Evolutionary conservation across 176 grass and related monocot species (phyloP).

Genomic region (Carex myosuroides): DNA sequence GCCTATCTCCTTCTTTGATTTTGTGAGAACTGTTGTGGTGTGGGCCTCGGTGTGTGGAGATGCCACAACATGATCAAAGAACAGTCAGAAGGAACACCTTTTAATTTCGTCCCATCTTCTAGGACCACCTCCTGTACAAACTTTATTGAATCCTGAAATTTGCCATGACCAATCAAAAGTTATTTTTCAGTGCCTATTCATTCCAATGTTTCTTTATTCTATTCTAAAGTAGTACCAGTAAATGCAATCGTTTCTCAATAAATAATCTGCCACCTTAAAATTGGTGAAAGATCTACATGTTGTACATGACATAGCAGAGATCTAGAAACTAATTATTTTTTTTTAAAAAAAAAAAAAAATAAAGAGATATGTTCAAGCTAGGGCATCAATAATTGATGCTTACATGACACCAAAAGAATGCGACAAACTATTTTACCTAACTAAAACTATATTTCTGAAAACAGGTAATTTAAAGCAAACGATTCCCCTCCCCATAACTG

Average conservation of each 20-base stretch:
- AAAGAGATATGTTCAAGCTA: background rate
- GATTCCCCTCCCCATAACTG: background rate
- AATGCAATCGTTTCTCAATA: background rate
- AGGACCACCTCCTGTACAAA: conserved; percentile 87
- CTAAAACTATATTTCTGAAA: background rate
- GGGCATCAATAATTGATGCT: background rate
- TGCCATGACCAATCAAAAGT: background rate
- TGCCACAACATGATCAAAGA: conserved; percentile 90
- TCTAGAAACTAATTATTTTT: background rate
- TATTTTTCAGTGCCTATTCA: background rate
- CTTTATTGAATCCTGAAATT: conserved; percentile 77
- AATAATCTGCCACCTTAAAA: background rate
- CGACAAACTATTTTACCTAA: background rate
- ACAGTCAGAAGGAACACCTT: conserved; percentile 74
- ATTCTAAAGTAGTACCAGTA: background rate
- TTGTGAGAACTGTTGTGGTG: conserved; percentile 10
- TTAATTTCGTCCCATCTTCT: conserved; percentile 69
- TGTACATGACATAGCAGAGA: background rate
- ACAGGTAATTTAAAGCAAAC: background rate
- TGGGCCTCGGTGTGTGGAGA: conserved; percentile 37
- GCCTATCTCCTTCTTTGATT: conserved; percentile 44
- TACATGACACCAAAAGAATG: background rate
- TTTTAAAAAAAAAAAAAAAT: background rate
- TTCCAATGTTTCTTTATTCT: background rate
- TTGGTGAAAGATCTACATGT: background rate